Base-by-base conservation (phyloP, 768 basidiomycete species). In the Pisolithus marmoratus region DNA sequence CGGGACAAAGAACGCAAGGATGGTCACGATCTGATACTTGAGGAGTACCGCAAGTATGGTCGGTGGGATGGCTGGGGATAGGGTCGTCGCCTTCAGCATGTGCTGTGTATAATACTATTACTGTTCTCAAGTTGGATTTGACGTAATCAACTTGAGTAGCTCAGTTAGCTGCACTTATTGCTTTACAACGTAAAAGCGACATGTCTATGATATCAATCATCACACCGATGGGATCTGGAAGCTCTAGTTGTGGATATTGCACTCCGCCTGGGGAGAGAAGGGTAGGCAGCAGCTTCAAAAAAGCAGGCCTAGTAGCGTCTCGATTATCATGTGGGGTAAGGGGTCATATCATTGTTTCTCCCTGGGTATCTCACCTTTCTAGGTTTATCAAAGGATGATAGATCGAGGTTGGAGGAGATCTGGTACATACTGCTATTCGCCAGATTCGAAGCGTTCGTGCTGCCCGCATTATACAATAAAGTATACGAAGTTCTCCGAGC, bases 401-500 rank as follows among this genome's bases (percentile, higher is more conserved):
- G 84, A 91, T 68, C 77, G 84, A 19, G 89, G 90, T 23, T 93
- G 90, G 90, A 79, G 90, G 49, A 79, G 90, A 54, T 88, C 87
- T 50, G 89, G 89, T 70, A 74, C 72, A 26, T 94, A 84, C 69
- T 84, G 90, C 60, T 97, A 97, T 68, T 91, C 90, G 56, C 94
- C 94, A 4, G 84, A 94, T 66, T 73, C 94, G 67, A 78, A 73
- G 55, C 65, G 69, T 5, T 86, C 92, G 9, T 97, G 95, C 64
- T 98, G 95, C 64, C 91, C 94, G 1, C 89, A 93, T 58, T 95
- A 96, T 64, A 92, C 95, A 3, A 97, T 97, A 66, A 90, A 82
- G 92, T 88, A 59, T 50, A 74, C 64, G 55, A 46, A 38, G 45
- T 26, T 44, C 38, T 26, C 54, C 41, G 55, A 38, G 36, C 22